Base-by-base conservation (phyloP, 345 rosid species). In the Populus tremula region DNA sequence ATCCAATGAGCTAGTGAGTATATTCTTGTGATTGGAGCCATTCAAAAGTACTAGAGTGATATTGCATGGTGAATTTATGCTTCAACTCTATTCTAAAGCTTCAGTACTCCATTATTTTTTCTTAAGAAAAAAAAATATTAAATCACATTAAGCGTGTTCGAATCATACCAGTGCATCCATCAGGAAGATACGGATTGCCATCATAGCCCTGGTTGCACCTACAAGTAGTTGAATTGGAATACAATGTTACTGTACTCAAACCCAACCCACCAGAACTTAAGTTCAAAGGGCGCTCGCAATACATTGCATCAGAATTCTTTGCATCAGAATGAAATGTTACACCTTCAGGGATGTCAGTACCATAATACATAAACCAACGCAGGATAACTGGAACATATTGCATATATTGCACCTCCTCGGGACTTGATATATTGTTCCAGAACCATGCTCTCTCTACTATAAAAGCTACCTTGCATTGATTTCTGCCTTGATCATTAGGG, bases 171-270 rank as follows among this genome's bases (percentile, higher is more conserved):
- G 14, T 66, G 47, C 82, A 73, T n/a, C 82, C 78, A 27, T 33
- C 16, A 31, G 43, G 66, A 12, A 79, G 69, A 63, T 67, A 79
- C 5, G 82, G 77, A 38, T 73, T 79, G 17, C 82, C 77, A 3
- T 56, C 21, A 53, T 71, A 78, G 43, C 81, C 77, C 2, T 1
- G 0, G 2, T 0, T 0, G n/a, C 79, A 76, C 3, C 2, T 10
- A 25, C 79, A 61, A 23, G 2, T 18, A 39, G 0, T 39, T n/a
- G 65, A 23, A 68, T 18, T 6, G 69, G 74, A 47, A n/a, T 16
- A 29, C 29, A 29, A 54, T 72, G 11, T 23, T 45, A 64, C 8
- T 18, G 12, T 25, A 1, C 18, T 17, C 41, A 4, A 35, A 4
- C 5, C 43, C 43, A 11, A 39, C 43, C 27, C 27, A 25, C 29